A percentile compares a stretch with the other conserved stretches of the same genome.
Evolutionary conservation across 805 yeast genomes (phyloP).

Genomic region (Yarrowia alimentaria): DNA sequence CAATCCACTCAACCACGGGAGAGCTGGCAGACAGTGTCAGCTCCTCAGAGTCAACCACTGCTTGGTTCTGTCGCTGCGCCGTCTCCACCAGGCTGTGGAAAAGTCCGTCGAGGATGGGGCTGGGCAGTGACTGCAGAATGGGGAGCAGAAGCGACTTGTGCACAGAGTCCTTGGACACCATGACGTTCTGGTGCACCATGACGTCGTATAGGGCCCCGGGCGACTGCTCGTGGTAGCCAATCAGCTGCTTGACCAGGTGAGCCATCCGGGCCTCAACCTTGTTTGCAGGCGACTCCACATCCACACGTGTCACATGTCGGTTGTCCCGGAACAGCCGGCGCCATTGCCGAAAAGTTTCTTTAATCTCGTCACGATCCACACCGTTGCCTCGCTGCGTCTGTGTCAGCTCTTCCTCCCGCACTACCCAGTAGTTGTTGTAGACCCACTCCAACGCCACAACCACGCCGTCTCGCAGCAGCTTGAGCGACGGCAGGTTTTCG

Average conservation of each 20-base stretch:
- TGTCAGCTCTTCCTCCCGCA: neutral
- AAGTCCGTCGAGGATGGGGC: neutral
- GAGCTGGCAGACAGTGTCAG: neutral
- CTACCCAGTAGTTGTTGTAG: neutral
- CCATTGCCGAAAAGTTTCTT: conserved; percentile 14
- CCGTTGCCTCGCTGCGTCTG: neutral
- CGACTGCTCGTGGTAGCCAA: neutral
- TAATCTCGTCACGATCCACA: neutral
- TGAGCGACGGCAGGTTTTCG: conserved; percentile 2
- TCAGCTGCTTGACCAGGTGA: conserved; percentile 1
- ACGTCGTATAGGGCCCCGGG: neutral
- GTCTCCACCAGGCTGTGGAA: conserved; percentile 4
- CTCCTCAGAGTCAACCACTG: neutral
- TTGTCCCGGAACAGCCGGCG: conserved; percentile 10
- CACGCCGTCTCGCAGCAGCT: neutral
- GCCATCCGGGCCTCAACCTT: neutral
- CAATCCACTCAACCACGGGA: conserved; percentile 6
- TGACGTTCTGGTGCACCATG: conserved; percentile 16
- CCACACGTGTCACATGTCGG: neutral
- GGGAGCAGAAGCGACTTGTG: neutral
- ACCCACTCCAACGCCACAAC: neutral
- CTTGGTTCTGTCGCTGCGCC: neutral
- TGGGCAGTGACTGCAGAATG: neutral
- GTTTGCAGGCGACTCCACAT: neutral
- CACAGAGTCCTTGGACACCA: neutral